Evolutionary conservation across 495 filamentous ascomycete genomes (phyloP), one percentile per base, ranked within the genome.

Genomic region (Margaritispora aquatica): DNA sequence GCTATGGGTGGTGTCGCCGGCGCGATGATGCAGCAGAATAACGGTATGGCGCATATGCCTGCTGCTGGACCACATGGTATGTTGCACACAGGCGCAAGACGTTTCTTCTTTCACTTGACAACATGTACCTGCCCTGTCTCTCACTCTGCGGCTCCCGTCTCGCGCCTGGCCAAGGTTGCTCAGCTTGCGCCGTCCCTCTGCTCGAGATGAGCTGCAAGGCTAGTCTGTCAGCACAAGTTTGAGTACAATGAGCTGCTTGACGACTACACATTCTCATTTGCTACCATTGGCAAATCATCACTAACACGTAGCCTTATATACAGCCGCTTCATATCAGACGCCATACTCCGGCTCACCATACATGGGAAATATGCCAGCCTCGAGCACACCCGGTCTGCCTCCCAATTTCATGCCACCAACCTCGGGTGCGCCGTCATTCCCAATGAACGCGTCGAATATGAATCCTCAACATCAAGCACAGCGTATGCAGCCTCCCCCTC

Each of bases 271-370:
- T 58, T 52, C 50, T 26, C 36, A 57, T 49, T 60, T 41, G 24
- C 46, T 11, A 27, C 21, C 1, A 52, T 20, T n/a, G 58, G 29
- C 58, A 62, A 60, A 58, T n/a, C 55, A 49, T 49, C 15, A 27
- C 63, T 68, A 51, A 68, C 56, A 54, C 27, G 26, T 66, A 17
- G 22, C 29, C 53, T 56, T 21, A 27, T 26, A 55, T 34, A 46
- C 68, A 81, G 79, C 80, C 73, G 64, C 77, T 56, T 55, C 63
- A 53, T 83, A 78, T 62, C 80, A 80, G 66, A 70, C 74, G 24
- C 74, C 79, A 27, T 83, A 79, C 63, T 71, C 78, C 11, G 72
- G 70, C 64, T 74, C 79, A 26, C 73, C 80, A 5, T 83, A 80
- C 62, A 75, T 72, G 36, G 66, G 73, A 11, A 74, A 49, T 47